phyloP scores from a whole-genome alignment of 2,329 filamentous ascomycete genomes.

The Colletotrichum sublineola region DNA sequence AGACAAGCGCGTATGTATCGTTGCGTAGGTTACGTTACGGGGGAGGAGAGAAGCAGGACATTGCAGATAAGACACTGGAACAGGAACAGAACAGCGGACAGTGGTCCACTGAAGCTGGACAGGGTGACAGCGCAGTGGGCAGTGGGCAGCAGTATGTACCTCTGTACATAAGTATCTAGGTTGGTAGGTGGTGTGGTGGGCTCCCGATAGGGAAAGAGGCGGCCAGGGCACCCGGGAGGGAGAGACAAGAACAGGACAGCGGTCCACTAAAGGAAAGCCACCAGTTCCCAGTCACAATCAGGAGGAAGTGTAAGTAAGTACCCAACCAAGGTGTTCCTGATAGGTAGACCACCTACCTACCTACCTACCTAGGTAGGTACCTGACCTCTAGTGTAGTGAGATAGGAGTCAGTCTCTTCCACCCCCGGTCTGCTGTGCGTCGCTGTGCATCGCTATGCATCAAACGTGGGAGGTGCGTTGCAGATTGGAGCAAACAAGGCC shows the following conservation, averaged over 20 bases:
- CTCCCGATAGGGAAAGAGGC: constrained; percentile 1
- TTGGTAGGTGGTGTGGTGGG: not conserved
- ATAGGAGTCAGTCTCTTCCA: no score
- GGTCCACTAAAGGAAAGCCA: constrained; percentile 14
- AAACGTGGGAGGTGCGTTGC: not conserved
- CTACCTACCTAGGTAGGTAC: not conserved
- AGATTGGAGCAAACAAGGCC: not conserved
- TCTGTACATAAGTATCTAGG: no score
- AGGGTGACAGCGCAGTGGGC: not conserved
- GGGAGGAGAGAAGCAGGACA: constrained; percentile 18
- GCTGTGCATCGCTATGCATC: not conserved
- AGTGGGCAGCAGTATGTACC: not conserved
- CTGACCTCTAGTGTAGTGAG: no score
- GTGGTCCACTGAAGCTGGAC: constrained; percentile 1
- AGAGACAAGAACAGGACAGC: constrained; percentile 31
- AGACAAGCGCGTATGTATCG: not conserved
- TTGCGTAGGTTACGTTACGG: constrained; percentile 15
- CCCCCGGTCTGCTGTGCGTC: not conserved
- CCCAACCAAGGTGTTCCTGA: no score
- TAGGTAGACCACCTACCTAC: no score
- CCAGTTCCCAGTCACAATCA: not conserved
- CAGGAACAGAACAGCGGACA: constrained; percentile 3
- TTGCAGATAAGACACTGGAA: not conserved
- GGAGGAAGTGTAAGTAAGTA: not conserved
- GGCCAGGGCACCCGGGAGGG: constrained; percentile 5